These are phyloP conservation scores for Colletotrichum viniferum DNA, from an alignment of 2,329 filamentous ascomycete species.

Conservation along the genomic window DNA sequence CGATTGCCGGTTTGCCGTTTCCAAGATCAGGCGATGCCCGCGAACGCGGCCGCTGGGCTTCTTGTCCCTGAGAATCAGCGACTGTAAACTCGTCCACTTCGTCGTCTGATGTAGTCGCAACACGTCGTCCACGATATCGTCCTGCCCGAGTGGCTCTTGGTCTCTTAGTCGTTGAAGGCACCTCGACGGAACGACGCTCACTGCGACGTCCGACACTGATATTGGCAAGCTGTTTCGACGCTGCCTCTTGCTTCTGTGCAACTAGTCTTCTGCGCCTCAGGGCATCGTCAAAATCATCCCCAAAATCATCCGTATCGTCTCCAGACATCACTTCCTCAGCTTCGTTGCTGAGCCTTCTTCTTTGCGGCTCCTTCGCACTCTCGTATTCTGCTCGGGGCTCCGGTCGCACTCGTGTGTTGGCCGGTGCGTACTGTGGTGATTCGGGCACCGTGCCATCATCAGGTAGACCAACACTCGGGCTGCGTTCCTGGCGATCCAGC, in stretches of 20 bases:
- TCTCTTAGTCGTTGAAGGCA: constrained; percentile 4
- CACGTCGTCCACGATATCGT: background rate
- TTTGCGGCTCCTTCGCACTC: constrained; percentile 50
- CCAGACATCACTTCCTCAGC: constrained; percentile 31
- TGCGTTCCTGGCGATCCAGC: constrained; percentile 25
- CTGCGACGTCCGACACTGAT: constrained; percentile 36
- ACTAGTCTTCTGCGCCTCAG: constrained; percentile 40
- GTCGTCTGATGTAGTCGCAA: background rate
- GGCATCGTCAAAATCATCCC: constrained; percentile 35
- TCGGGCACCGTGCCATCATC: constrained; percentile 39
- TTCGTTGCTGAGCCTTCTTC: constrained; percentile 36
- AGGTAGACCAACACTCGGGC: constrained; percentile 26
- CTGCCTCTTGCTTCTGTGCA: constrained; percentile 42
- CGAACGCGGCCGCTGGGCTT: background rate
- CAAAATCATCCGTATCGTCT: constrained; percentile 39
- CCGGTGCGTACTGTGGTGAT: constrained; percentile 29
- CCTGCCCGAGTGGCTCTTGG: background rate
- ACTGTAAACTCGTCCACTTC: constrained; percentile 19
- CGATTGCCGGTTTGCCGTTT: background rate
- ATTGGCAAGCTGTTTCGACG: constrained; percentile 42
- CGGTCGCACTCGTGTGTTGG: background rate
- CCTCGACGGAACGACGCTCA: background rate
- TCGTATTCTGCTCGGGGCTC: constrained; percentile 48
- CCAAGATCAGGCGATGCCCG: background rate
- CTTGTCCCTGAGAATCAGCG: constrained; percentile 20